Conservation (phyloP, 768 basidiomycete species). For the Dioszegia hungarica region DNA sequence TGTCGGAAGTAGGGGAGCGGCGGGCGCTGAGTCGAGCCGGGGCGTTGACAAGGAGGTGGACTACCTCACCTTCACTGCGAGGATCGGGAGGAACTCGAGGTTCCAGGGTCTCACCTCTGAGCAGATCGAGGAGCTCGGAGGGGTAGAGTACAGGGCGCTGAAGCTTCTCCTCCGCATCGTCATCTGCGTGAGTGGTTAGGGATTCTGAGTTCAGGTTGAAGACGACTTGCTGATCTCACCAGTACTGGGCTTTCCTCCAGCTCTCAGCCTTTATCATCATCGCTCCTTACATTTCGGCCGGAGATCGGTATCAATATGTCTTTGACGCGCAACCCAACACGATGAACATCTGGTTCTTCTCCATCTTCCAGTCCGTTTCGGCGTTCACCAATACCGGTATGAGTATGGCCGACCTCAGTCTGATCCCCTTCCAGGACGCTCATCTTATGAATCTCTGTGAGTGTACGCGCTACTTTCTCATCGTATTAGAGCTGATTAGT, state of each 20-base stretch:
- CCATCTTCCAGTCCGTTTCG: constrained; percentile 76
- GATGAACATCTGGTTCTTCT: constrained; percentile 68
- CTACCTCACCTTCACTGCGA: constrained; percentile 79
- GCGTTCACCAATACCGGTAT: constrained; percentile 84
- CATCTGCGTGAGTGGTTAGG: constrained; percentile 56
- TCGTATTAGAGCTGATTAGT: background rate
- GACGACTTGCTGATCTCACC: background rate
- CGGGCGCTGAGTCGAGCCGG: constrained; percentile 41
- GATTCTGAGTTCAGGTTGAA: background rate
- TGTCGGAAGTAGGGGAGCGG: constrained; percentile 24
- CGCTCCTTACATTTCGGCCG: constrained; percentile 68
- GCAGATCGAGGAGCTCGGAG: constrained; percentile 84
- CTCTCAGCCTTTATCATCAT: constrained; percentile 68
- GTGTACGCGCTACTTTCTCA: background rate
- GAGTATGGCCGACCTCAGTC: constrained; percentile 74
- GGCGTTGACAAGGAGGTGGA: constrained; percentile 53
- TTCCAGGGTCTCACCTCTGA: constrained; percentile 62
- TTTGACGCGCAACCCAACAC: constrained; percentile 59
- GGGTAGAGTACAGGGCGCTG: constrained; percentile 84
- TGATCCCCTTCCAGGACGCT: constrained; percentile 84
- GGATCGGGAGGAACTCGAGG: constrained; percentile 70
- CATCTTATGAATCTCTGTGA: constrained; percentile 58
- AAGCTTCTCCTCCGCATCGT: constrained; percentile 77
- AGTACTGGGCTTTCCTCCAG: constrained; percentile 80
- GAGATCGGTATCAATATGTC: constrained; percentile 57